A percentile compares a stretch with the other conserved stretches of the same genome.
Evolutionary conservation across 2,329 filamentous ascomycete species (phyloP).

Genomic region (Cladosporium sp.): DNA sequence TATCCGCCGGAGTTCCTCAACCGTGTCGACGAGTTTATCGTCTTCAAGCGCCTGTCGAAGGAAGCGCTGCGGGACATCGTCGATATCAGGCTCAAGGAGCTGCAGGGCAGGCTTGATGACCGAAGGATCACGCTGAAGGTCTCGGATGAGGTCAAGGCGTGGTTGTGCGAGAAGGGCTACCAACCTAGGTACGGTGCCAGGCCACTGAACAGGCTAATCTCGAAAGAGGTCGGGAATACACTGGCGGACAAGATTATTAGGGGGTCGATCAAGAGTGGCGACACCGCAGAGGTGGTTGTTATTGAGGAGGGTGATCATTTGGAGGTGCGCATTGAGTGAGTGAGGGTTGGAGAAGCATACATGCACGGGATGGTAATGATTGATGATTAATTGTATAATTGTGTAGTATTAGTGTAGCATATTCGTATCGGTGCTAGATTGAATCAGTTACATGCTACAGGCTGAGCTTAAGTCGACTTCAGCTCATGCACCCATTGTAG

Average conservation of each 20-base stretch:
- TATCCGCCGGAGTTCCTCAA: conserved; percentile 96
- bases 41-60: conserved; percentile 84
- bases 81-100: conserved; percentile 82
- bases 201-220: conserved; percentile 86
- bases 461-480: too few relatives aligned
- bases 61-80: conserved; percentile 86
- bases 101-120: conserved; percentile 81
- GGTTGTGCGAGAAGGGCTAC: conserved; percentile 87
- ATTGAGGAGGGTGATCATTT: conserved; percentile 55
- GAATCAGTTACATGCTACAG: too few relatives aligned
- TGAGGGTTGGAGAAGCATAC: not conserved
- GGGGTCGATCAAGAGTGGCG: conserved; percentile 74
- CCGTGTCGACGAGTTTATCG: conserved; percentile 92
- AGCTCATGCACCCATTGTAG: too few relatives aligned
- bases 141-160: conserved; percentile 70
- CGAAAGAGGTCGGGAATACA: conserved; percentile 83
- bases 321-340: conserved; percentile 27
- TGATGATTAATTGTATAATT: conserved; percentile 14
- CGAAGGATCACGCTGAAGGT: conserved; percentile 77
- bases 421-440: too few relatives aligned
- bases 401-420: conserved; percentile 17
- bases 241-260: conserved; percentile 91
- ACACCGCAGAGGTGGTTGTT: conserved; percentile 70
- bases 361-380: conserved; percentile 4
- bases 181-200: conserved; percentile 89